Base-by-base conservation (phyloP, 2,329 filamentous ascomycete species). In the Lachnellula occidentalis region DNA sequence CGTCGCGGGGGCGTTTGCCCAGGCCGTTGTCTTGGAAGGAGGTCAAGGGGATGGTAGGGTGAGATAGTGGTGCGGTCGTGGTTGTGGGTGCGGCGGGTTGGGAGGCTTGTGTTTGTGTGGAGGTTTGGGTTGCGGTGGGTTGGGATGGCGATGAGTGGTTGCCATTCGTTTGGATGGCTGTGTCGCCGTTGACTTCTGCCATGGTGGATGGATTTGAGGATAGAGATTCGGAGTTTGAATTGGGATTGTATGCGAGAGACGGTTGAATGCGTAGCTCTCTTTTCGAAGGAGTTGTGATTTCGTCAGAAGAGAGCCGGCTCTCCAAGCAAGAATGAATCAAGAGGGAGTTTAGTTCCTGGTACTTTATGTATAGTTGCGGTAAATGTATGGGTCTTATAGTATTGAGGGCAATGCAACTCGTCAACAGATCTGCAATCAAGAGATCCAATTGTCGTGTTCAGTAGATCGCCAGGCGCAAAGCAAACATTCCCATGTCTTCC, bases 1-100 rank as follows among this genome's bases (percentile, higher is more conserved):
- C 82, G 70, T 94, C 89, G 72, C 88, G 87, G 1, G 89, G 89
- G 4, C 87, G 82, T 49, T 77, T 74, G 43, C 71, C 68, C 11
- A 63, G 57, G 8, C 66, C 66, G 17, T 50, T 61, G 45, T 69
- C 66, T 61, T 61, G 71, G 62, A 59, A 62, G 50, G 64, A 71
- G 54, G 64, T 66, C 46, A 60, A 60, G 34, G 67, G 68, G 22
- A 67, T 61, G 22, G 65, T 54, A 46, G 67, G 61, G 34, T 66
- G 48, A 24, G 43, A 12, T 9, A 53, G 52, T 1, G 54, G 48
- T 15, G 48, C 11, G 27, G 27, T 2, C 9, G 27, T 27, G 27
- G 27, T 8, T 27, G 27, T 27, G 4, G 36, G 39, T 41, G 34
- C 6, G 9, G 54, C 51, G 17, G 57, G 37, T 8, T 59, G 53